Evolutionary conservation across 2,329 filamentous ascomycete species (phyloP), one percentile per base, ranked within the genome.

Genomic region (Curvularia eragrostidis): DNA sequence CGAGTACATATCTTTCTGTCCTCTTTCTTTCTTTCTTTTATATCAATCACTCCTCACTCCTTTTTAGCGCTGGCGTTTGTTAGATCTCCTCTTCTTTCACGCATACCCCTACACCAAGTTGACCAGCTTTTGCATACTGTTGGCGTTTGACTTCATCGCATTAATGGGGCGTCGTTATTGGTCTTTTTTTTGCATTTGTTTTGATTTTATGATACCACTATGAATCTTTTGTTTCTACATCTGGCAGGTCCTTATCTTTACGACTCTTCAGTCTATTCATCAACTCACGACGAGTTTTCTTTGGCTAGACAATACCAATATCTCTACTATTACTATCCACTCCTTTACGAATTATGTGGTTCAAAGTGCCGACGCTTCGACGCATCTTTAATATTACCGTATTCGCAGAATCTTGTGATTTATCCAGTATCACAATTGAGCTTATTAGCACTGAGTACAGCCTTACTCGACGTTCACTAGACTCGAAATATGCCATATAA

Each of bases 21-120:
- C 24, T 12, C 23, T 23, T 42, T 21, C 24, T 42, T 13, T 5
- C 8, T 7, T 6, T 42, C 1, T 42, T 5, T 23, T 13, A 4
- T 34, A n/a, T n/a, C n/a, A n/a, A n/a, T 32, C 18, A 32, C 18
- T 46, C 41, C 44, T 46, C 44, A 39, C 19, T 54, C 24, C 4
- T 52, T 53, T 39, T 26, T 51, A 58, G 52, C 55, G 49, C 56
- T 59, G 52, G 58, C 54, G 58, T 62, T 59, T 53, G 51, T 46
- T 12, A 19, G 15, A 24, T 52, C 19, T 42, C 38, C 10, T 53
- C 41, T 19, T 53, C 30, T 43, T 34, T 47, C 26, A 32, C 43
- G 3, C n/a, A 34, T 21, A 47, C 42, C 23, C n/a, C 9, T 18
- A 47, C 18, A 30, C n/a, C 30, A 18, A 32, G 8, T 26, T 43